Percentiles rank a stretch among this genome's conserved stretches.
Conservation (phyloP, 2,329 filamentous ascomycete genomes). For the Colletotrichum trifolii region DNA sequence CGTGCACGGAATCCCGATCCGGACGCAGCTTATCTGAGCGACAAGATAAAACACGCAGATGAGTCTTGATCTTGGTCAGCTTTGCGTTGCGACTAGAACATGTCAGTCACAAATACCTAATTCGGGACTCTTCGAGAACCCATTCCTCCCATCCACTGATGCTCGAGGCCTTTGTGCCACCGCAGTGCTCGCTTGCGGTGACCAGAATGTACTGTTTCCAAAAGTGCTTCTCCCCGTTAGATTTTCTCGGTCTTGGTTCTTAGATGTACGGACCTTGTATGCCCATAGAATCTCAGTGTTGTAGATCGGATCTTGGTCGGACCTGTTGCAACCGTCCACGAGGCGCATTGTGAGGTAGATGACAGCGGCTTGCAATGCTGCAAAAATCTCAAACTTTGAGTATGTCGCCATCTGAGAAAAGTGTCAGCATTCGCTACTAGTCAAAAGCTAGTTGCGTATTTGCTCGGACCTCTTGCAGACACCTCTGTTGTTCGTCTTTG, state of each 20-base stretch:
- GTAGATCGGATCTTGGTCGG: constrained; percentile 3
- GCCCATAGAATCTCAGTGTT: constrained; percentile 21
- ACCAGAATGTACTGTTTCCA: constrained; percentile 13
- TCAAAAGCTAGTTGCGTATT: not conserved
- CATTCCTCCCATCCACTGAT: constrained; percentile 19
- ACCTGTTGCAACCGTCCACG: constrained; percentile 10
- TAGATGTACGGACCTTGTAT: constrained; percentile 10
- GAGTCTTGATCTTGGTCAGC: not conserved
- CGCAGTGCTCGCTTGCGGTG: not conserved
- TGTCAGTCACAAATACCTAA: constrained; percentile 9
- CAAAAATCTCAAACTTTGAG: constrained; percentile 12
- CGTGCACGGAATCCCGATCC: constrained; percentile 5
- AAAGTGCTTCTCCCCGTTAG: not conserved
- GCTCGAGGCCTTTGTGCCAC: not conserved
- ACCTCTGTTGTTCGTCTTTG: constrained; percentile 19
- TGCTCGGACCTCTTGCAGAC: constrained; percentile 10
- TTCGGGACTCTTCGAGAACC: constrained; percentile 24
- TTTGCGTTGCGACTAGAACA: too few species aligned
- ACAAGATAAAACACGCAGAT: constrained; percentile 23
- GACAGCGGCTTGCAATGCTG: constrained; percentile 26
- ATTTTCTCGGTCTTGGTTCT: not conserved
- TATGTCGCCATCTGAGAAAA: not conserved
- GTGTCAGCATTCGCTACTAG: not conserved
- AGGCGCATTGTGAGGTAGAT: constrained; percentile 35
- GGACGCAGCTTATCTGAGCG: constrained; percentile 22